Conservation (phyloP, 495 filamentous ascomycete species). For the Lepidopterella palustris region DNA sequence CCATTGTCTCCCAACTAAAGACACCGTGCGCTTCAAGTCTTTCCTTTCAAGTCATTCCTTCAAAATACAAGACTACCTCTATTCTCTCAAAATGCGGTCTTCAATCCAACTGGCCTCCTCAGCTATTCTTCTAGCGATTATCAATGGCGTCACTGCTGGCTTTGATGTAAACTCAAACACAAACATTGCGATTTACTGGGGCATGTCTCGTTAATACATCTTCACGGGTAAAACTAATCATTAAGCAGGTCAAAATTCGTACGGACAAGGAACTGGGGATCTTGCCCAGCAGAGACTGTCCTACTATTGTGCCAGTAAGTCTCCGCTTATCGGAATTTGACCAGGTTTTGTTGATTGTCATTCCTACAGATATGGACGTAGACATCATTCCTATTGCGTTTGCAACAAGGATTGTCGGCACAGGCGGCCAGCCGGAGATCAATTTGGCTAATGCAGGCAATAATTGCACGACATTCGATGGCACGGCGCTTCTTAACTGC, state of each 20-base stretch:
- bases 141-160: background rate
- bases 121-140: background rate
- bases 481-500: constrained; percentile 52
- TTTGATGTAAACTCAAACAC: background rate
- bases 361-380: constrained; percentile 27
- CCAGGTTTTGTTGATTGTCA: background rate
- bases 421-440: constrained; percentile 39
- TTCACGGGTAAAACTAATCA: background rate
- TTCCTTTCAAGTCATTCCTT: background rate
- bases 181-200: constrained; percentile 16
- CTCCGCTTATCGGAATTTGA: background rate
- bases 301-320: constrained; percentile 4
- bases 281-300: constrained; percentile 1
- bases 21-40: background rate
- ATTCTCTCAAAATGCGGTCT: background rate
- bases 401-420: constrained; percentile 47
- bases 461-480: constrained; percentile 51
- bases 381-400: constrained; percentile 43
- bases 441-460: constrained; percentile 58
- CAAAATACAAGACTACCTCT: background rate
- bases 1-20: background rate
- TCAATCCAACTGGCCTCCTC: background rate
- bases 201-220: background rate
- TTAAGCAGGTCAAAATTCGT: background rate
- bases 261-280: background rate